Base-by-base conservation (phyloP, 495 filamentous ascomycete genomes). In the Thozetella sp. region DNA sequence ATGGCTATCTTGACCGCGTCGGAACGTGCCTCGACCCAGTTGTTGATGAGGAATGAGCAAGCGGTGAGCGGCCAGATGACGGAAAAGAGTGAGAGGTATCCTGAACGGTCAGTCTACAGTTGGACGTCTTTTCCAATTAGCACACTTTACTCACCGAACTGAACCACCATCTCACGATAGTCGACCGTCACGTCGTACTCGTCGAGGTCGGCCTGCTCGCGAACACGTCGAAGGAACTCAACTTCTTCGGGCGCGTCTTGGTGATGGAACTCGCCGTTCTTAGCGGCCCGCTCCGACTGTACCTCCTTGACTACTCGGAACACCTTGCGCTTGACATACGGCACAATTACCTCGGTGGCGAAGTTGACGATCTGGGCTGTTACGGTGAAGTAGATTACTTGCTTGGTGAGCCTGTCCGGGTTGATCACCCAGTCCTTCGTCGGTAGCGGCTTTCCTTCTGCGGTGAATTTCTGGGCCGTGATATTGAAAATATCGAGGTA, bases 371-470 rank as follows among this genome's bases (percentile, higher is more conserved):
- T 86, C 68, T 99, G 95, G 0, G 94, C 95, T 0, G 95, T 98
- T 13, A 98, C 93, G 0, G 95, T 94, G 70, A 97, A 97, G 72
- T 98, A 99, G 65, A 98, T 91, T 57, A 98, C 90, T 72, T 99
- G 96, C 54, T 96, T 94, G 53, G 86, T 88, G 6, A 99, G 82
- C 24, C 95, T 81, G 62, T 86, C 82, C 0, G 93, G 92, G 69
- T 99, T 92, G 70, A 98, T 91, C 37, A 84, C 76, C 78, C 97
- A 99, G 15, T 81, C 76, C 57, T 86, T 77, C 11, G 88, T 86
- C 2, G 79, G 67, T 46, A 92, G 75, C 53, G 92, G 79, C 63
- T 90, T 85, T 56, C 92, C 88, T 58, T 88, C 84, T 43, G 88
- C 81, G 0, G 89, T 89, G 66, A 96, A 90, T 2, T 87, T 88